Base-by-base conservation (phyloP, 352 stramenopile genomes). In the Phytopythium litorale region DNA sequence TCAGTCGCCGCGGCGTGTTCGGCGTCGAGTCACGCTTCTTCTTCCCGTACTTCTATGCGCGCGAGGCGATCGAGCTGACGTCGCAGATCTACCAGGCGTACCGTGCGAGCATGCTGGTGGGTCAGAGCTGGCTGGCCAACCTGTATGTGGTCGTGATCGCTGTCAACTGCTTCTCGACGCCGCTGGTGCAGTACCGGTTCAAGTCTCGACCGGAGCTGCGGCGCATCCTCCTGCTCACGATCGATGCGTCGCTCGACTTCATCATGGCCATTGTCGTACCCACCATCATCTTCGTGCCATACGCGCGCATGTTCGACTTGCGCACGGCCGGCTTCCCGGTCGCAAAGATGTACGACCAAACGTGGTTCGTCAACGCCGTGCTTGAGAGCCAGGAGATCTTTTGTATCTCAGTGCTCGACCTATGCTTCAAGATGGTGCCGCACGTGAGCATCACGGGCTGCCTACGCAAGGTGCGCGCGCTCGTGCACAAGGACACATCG, bases 11-110 rank as follows among this genome's bases (percentile, higher is more conserved):
- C 25, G 63, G 62, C 3, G 32, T 72, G 1, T 66, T 72, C 18
- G 64, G 55, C 7, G 61, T 78, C n/a, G 60, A 73, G 28, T 75
- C 64, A 19, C 57, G 66, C 42, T 69, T 66, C 32, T 78, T 75
- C 21, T 62, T 53, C 13, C 62, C 59, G 28, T 49, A 68, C 4
- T 71, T 71, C 23, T 46, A 62, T 3, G 16, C 64, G 1, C 67
- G 70, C 16, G 67, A 73, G 42, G 46, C 63, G 7, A 23, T 78
- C 13, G 64, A 71, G 40, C 50, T 67, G 12, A 58, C 55, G 21
- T 65, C 64, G 3, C 67, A 78, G 51, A 70, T 65, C 0, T 73
- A 68, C 42, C 70, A 73, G 56, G 58, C 46, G 13, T 71, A 75
- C 30, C 56, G 56, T 53, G 66, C 63, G 28, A 70, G 64, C 37